Base-by-base conservation (phyloP, 495 filamentous ascomycete species). In the Lophiostoma macrostomum region DNA sequence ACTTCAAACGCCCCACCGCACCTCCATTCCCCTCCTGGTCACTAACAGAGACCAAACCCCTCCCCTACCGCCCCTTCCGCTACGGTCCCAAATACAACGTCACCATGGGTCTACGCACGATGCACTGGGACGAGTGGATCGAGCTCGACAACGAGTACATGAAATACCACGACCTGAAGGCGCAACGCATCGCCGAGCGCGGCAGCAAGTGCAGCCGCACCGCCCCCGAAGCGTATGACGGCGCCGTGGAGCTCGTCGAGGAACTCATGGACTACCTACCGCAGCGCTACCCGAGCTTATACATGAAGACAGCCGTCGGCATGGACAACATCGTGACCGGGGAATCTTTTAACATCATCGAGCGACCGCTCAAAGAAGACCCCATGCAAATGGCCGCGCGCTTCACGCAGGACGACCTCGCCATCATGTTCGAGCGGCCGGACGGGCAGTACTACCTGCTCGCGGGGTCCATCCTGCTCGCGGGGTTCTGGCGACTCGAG, bases 391-490 rank as follows among this genome's bases (percentile, higher is more conserved):
- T 78, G 64, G 77, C 43, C 14, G 68, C 81, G 4, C 80, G 88
- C 10, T 75, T 93, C 28, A 72, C 88, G 18, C 90, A 95, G 72
- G 90, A 95, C 64, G 90, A 94, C 64, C 70, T 95, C 0, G 88
- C 88, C 1, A 76, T 95, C 19, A 95, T 96, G 90, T 75, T 95
- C 61, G 87, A 94, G 67, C 76, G 72, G 24, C 65, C 73, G 1
- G 87, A 95, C 62, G 85, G 87, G 20, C 82, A 91, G 66, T 95
- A 96, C 70, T 88, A 91, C 68, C 80, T 94, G 1, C 76, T 89
- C 1, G 87, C 88, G 2, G 90, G 89, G 11, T 77, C 84, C 5
- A 84, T 93, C 44, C 74, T 95, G 8, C 76, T 96, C 0, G 80
- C 89, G 0, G 90, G 89, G 0, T 96, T 95, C 73, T 95, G 89